phyloP scores from a whole-genome alignment of 2,329 filamentous ascomycete species.

The Fusarium nelsonii region DNA sequence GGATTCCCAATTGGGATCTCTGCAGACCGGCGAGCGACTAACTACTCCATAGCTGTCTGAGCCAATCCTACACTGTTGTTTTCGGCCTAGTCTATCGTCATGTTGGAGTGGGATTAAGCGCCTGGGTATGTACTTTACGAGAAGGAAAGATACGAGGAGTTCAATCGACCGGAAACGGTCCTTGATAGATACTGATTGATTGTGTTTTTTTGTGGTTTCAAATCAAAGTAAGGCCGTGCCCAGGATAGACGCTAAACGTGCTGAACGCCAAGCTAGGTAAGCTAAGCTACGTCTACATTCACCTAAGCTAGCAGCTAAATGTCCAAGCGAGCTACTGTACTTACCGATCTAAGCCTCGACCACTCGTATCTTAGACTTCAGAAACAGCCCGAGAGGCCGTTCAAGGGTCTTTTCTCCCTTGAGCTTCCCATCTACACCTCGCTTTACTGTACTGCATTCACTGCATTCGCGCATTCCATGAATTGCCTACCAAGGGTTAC shows the following conservation, averaged over 20 bases:
- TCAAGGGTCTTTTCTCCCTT: conserved; percentile 24
- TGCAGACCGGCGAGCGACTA: conserved; percentile 44
- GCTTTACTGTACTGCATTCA: not conserved
- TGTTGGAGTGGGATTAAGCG: conserved; percentile 46
- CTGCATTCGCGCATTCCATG: not conserved
- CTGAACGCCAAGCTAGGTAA: conserved; percentile 1
- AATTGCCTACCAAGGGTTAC: conserved; percentile 23
- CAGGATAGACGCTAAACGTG: conserved; percentile 22
- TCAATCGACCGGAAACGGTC: conserved; percentile 35
- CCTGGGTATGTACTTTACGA: conserved; percentile 24
- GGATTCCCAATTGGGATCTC: conserved; percentile 45
- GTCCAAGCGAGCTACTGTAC: conserved; percentile 35
- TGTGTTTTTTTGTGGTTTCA: conserved; percentile 15
- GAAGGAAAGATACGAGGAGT: conserved; percentile 9
- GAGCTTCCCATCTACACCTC: not conserved
- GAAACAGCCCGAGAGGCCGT: conserved; percentile 22
- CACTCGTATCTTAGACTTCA: conserved; percentile 38
- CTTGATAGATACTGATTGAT: conserved; percentile 18
- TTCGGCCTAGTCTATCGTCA: conserved; percentile 36
- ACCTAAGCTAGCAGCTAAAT: conserved; percentile 9
- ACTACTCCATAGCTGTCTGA: conserved; percentile 29
- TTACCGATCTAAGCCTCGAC: conserved; percentile 30
- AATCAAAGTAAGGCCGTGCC: conserved; percentile 20
- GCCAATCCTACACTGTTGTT: conserved; percentile 45
- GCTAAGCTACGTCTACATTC: not conserved